Base-by-base conservation (phyloP, 169 alveolate species). In the Cryptosporidium canis region DNA sequence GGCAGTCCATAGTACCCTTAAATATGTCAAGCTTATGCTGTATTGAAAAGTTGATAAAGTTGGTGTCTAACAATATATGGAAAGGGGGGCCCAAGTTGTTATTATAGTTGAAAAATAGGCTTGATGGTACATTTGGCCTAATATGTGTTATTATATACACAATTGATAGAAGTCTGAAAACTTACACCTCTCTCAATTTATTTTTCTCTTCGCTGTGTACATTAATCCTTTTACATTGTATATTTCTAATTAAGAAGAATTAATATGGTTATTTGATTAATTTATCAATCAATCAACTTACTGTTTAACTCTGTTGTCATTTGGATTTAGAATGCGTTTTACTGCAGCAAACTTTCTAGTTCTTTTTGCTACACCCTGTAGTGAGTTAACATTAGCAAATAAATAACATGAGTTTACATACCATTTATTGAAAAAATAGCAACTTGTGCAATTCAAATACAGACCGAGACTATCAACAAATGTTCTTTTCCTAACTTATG, bases 11-110 rank as follows among this genome's bases (percentile, higher is more conserved):
- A 93, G 98, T 94, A 43, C 97, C 96, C 93, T 97, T 94, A 83
- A 98, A 93, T 47, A 98, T 96, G 90, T 98, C 99, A 45, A 98
- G 92, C 93, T 97, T 98, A 94, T 97, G 95, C 90, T 97, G 99
- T 83, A 98, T 97, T 45, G 99, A 97, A 85, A 98, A 97, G 94
- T 98, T 98, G 67, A 98, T 95, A 93, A 98, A 98, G 96, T 98
- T 98, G 4, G 99, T 98, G 93, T 98, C 99, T 37, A 98, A 94
- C 44, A 98, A 85, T 31, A 98, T 96, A 83, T 97, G 98, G 83
- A 96, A 98, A n/a, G 99, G 99, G n/a, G 99, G 99, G 1, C 98
- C 98, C 72, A 98, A 87, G 63, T 96, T 95, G 85, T 96, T 96
- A 83, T 97, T 97, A 90, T 97, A 96, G 66, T 91, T 92, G 90